These are phyloP conservation scores for Stentor roeselii DNA, from an alignment of 73 alveolate genomes.

Conservation along the genomic window DNA sequence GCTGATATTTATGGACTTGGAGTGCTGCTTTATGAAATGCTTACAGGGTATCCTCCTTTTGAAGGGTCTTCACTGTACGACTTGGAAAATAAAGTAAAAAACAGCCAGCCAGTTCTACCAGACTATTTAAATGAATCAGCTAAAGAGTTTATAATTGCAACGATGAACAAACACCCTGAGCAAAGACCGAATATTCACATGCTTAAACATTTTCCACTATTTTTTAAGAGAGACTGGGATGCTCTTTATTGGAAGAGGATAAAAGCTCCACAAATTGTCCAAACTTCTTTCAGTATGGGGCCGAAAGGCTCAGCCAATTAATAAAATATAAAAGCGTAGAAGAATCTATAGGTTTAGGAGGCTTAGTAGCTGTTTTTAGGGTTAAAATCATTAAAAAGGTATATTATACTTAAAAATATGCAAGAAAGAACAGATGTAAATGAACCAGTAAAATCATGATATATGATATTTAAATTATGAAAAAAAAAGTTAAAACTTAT, in stretches of 20 bases:
- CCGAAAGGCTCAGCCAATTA: no score
- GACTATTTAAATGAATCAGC: background rate
- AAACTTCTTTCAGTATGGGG: no score
- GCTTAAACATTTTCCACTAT: background rate
- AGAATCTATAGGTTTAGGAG: no score
- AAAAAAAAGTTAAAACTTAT: no score
- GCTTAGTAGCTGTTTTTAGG: no score
- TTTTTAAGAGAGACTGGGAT: background rate
- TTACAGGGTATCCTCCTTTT: slow-evolving; percentile 62
- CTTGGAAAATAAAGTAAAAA: background rate
- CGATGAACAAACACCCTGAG: slow-evolving; percentile 11
- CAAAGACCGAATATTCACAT: background rate
- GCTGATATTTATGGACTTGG: slow-evolving; percentile 73
- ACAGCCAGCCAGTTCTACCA: background rate
- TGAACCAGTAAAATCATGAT: no score
- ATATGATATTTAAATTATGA: no score
- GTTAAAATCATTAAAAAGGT: no score
- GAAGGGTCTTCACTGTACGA: background rate
- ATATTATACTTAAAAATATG: no score
- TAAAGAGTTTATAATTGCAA: background rate
- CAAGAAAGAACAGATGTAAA: no score
- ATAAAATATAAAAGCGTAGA: no score
- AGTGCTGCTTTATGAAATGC: slow-evolving; percentile 65
- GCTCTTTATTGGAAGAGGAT: background rate
- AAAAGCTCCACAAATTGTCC: slow-evolving; percentile 16